A percentile compares a stretch with the other conserved stretches of the same genome.
Evolutionary conservation across 495 filamentous ascomycete genomes (phyloP).

Genomic region (Talaromyces wortmannii): DNA sequence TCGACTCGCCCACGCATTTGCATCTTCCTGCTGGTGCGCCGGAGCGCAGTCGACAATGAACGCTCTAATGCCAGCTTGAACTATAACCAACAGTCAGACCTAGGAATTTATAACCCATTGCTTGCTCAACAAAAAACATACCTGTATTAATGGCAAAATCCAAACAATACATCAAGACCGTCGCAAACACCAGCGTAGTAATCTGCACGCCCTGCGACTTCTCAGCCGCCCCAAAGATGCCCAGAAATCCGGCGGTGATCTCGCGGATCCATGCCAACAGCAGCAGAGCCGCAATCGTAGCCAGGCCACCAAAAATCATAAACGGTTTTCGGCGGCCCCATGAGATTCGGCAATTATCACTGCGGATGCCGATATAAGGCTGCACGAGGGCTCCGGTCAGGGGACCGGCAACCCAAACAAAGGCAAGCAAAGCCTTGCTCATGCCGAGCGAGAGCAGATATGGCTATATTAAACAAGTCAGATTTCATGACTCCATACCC

Average conservation of each 20-base stretch:
- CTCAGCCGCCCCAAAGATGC: slow-evolving; percentile 62
- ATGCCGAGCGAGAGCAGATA: slow-evolving; percentile 72
- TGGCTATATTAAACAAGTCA: slow-evolving; percentile 28
- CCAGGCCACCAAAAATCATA: slow-evolving; percentile 68
- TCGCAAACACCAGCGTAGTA: slow-evolving; percentile 62
- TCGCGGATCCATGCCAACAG: slow-evolving; percentile 77
- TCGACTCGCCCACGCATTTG: slow-evolving; percentile 83
- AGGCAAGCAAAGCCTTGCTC: slow-evolving; percentile 86
- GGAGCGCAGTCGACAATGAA: slow-evolving; percentile 90
- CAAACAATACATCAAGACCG: slow-evolving; percentile 76
- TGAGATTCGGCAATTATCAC: slow-evolving; percentile 71
- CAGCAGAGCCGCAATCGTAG: slow-evolving; percentile 68
- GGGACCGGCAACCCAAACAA: slow-evolving; percentile 92
- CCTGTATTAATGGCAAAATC: slow-evolving; percentile 93
- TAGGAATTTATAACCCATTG: slow-evolving; percentile 5
- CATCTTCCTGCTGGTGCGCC: slow-evolving; percentile 80
- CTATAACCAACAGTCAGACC: slow-evolving; percentile 27
- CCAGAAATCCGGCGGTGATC: slow-evolving; percentile 61
- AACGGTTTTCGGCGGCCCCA: slow-evolving; percentile 89
- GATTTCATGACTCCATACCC: not conserved
- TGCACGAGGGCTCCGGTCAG: slow-evolving; percentile 82
- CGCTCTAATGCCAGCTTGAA: slow-evolving; percentile 81
- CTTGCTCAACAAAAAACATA: slow-evolving; percentile 24
- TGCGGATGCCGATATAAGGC: slow-evolving; percentile 88
- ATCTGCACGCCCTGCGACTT: slow-evolving; percentile 53